Base-by-base conservation (phyloP, 2,329 filamentous ascomycete species). In the Colletotrichum simmondsii region DNA sequence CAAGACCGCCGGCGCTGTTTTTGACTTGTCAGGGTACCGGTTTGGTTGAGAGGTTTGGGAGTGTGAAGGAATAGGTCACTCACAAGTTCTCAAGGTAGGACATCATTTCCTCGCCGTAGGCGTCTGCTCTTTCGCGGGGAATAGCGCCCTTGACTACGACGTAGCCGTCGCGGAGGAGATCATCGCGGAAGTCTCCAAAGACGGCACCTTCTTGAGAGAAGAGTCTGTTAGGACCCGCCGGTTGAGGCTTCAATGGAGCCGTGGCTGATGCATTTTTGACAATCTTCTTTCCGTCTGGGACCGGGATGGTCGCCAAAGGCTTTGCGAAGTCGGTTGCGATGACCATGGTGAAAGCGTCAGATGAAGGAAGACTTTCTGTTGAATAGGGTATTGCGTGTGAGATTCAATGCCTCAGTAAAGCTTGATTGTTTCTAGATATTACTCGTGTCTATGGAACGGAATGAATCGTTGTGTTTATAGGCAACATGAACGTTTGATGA, bases 81-180 rank as follows among this genome's bases (percentile, higher is more conserved):
- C 46, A 68, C 65, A 68, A 68, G 32, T 62, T 62, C 16, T 68
- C 65, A 1, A 62, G 46, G 12, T 53, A 67, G 10, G 57, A 62
- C 65, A 56, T 54, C 65, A 68, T 68, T 11, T 62, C 65, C 14
- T 68, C 32, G 46, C 42, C 57, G 24, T 68, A 68, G 30, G 62
- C 53, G 19, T 54, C 65, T 8, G 57, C 57, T 22, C 57, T 24
- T 5, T 68, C 65, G 46, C 42, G 46, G 11, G 65, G 57, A 42
- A 68, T 42, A 2, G 57, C 65, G 65, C 57, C 65, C 14, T 63
- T 68, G 57, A 68, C 65, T 22, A 68, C 65, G 2, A 53, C 57
- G 19, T 62, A 68, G 46, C 57, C 57, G 8, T 60, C 57, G 10
- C 65, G 58, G 11, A 68, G 22, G 46, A 68, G 57, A 46, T 63